Evolutionary conservation across 768 basidiomycete genomes (phyloP).

Genomic region (Clavaria fumosa): DNA sequence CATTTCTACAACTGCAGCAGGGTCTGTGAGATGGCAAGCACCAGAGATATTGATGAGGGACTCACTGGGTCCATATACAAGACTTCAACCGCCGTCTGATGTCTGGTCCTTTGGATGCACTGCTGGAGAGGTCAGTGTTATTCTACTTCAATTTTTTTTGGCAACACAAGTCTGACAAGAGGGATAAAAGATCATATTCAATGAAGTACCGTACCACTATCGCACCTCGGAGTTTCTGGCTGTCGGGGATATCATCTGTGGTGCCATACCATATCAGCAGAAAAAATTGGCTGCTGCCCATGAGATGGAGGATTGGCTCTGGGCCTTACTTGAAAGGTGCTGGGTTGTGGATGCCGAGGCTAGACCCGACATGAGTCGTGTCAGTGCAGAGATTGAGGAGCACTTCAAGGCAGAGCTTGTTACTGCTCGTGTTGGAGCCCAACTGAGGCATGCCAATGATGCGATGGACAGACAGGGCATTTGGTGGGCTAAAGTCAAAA

Average conservation of each 20-base stretch:
- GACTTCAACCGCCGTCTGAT: constrained; percentile 16
- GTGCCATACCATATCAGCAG: constrained; percentile 13
- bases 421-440: no score
- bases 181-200: constrained; percentile 15
- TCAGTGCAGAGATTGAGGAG: no score
- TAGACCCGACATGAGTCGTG: no score
- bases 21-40: constrained; percentile 19
- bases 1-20: constrained; percentile 12
- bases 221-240: constrained; percentile 14
- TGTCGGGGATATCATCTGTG: constrained; percentile 13
- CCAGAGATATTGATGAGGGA: constrained; percentile 16
- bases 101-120: constrained; percentile 20
- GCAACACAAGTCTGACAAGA: not conserved
- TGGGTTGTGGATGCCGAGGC: no score
- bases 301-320: no score
- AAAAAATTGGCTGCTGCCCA: no score
- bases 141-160: not conserved
- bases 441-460: no score
- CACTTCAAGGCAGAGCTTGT: no score
- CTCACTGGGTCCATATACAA: constrained; percentile 4
- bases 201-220: constrained; percentile 15
- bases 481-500: no score
- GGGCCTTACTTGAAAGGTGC: no score
- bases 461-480: no score
- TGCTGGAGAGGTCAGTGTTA: constrained; percentile 16